A percentile compares a stretch with the other conserved stretches of the same genome.
phyloP scores from a whole-genome alignment of 805 yeast species.

The Sugiyamaella floridensis region DNA sequence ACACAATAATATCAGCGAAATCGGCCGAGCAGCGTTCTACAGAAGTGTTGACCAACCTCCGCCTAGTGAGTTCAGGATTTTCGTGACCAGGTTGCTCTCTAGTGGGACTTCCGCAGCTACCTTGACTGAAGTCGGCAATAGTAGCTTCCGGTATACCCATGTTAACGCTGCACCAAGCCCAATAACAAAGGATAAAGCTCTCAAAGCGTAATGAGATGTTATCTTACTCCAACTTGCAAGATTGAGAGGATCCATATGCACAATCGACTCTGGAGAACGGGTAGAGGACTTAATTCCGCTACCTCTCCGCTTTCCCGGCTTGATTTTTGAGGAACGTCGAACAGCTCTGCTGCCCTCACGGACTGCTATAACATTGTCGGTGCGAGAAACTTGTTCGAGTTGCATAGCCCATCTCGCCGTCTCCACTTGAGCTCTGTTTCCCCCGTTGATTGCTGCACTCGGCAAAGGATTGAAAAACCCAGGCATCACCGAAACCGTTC shows the following conservation, averaged over 20 bases:
- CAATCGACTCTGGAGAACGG: conserved; percentile 7
- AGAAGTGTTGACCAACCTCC: conserved; percentile 17
- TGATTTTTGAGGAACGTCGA: not conserved
- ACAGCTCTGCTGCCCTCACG: not conserved
- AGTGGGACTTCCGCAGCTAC: not conserved
- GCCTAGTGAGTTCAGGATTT: conserved; percentile 12
- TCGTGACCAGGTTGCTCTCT: not conserved
- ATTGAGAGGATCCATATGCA: conserved; percentile 21
- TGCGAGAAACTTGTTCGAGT: conserved; percentile 19
- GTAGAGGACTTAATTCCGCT: not conserved
- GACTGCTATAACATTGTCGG: conserved; percentile 12
- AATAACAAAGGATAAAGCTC: conserved; percentile 8
- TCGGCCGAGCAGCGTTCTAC: not conserved
- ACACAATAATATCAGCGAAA: not conserved
- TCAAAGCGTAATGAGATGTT: conserved; percentile 6
- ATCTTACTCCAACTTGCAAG: conserved; percentile 1
- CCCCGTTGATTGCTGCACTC: not conserved
- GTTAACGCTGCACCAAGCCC: conserved; percentile 5
- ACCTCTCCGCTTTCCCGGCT: not conserved
- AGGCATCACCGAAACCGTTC: not conserved
- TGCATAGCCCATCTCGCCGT: conserved; percentile 25
- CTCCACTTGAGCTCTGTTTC: conserved; percentile 15
- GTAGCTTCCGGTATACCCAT: not conserved
- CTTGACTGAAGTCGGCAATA: not conserved
- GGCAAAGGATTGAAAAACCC: not conserved